Evolutionary conservation across 306 rosid species (phyloP), one percentile per base, ranked within the genome.

Genomic region (Cucumis melo): DNA sequence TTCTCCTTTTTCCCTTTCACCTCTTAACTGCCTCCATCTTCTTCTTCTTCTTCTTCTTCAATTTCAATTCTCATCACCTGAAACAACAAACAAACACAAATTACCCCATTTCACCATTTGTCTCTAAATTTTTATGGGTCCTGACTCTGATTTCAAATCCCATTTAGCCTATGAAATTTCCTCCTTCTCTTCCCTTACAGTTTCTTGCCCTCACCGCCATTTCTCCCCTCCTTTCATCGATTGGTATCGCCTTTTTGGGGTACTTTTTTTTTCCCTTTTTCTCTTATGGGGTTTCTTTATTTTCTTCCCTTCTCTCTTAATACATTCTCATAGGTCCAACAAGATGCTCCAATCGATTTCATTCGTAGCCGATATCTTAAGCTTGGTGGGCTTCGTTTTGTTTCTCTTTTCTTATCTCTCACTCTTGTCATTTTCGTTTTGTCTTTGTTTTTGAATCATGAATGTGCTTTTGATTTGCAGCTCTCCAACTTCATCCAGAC

Each of bases 401-500:
- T 58, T 82, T 67, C 50, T 32, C 29, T 39, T 21, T 4, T 36
- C 55, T 54, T 54, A 24, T 56, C 19, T 20, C 39, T 82, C 32
- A 6, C 70, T 3, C 10, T 58, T 51, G 36, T 15, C 50, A 23
- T 48, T 82, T 82, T 14, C 27, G n/a, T 42, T 68, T 68, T 15
- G 16, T 68, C 20, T 32, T 68, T 15, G 16, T 68, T 41, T 32
- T 41, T 42, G 8, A 1, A 44, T 15, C 6, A 56, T 32, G 51
- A 23, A 44, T 62, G 29, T 57, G 70, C 66, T 77, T 48, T 15
- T 62, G 68, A 34, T 67, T 8, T 84, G 76, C 87, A 94, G 99
- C 99, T 38, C 84, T 94, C 79, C 91, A 89, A 74, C 95, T 94
- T 83, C 99, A 94, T 79, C 99, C 99, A 56, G 97, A 94, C 75